Conservation (phyloP, 2,329 filamentous ascomycete genomes). For the Arthrobotrys sphaeroides region DNA sequence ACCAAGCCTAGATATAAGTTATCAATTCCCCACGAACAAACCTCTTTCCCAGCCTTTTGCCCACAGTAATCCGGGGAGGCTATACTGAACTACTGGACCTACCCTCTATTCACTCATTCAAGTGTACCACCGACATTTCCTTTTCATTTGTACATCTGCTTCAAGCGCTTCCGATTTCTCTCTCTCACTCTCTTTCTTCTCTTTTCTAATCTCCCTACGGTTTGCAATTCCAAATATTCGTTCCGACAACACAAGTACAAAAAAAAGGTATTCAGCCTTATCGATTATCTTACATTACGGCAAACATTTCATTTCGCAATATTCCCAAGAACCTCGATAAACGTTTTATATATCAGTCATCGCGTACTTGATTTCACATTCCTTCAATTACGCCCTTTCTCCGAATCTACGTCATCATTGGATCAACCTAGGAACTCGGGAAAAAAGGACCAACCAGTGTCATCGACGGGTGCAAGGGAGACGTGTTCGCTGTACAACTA, state of each 20-base stretch:
- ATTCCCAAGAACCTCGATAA: not conserved
- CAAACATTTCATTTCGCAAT: constrained; percentile 1
- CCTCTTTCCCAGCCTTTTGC: not conserved
- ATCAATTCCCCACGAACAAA: constrained; percentile 21
- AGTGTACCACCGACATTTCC: not conserved
- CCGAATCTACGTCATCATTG: constrained; percentile 38
- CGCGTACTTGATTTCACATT: constrained; percentile 1
- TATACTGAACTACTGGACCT: not conserved
- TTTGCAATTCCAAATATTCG: not conserved
- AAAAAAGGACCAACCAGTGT: constrained; percentile 11
- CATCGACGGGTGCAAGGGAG: constrained; percentile 39
- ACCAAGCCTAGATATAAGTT: constrained; percentile 34
- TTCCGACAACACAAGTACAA: not conserved
- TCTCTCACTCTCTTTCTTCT: not conserved
- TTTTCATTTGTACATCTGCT: constrained; percentile 20
- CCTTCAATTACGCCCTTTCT: not conserved
- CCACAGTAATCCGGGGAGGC: constrained; percentile 5
- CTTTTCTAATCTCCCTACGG: not conserved
- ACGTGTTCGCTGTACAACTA: constrained; percentile 44
- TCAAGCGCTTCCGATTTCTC: too few relatives aligned
- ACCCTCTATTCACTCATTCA: constrained; percentile 24
- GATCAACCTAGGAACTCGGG: not conserved
- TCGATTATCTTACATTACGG: not conserved
- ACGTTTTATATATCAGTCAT: constrained; percentile 23
- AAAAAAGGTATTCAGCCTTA: not conserved